Percentiles rank a stretch among this genome's conserved stretches.
Evolutionary conservation across 139 green algal species (phyloP).

Genomic region (Haematococcus lacustris): DNA sequence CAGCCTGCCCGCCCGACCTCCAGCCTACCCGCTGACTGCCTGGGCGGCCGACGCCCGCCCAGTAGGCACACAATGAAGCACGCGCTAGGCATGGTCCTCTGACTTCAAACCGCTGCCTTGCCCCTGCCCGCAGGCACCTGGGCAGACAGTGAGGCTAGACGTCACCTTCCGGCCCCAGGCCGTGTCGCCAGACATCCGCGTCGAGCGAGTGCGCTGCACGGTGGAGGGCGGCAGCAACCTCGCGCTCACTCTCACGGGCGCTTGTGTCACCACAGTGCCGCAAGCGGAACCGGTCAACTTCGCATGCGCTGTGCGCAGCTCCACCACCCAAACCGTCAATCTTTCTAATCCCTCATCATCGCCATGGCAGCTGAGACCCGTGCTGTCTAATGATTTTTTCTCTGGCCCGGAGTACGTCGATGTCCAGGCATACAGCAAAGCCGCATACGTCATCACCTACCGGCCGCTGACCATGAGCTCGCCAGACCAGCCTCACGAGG

Average conservation of each 20-base stretch:
- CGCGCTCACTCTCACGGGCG: constrained; percentile 63
- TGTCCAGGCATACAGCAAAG: constrained; percentile 36
- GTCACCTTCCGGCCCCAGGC: constrained; percentile 67
- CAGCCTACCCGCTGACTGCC: too few species aligned
- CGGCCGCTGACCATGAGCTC: constrained; percentile 52
- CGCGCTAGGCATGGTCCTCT: too few species aligned
- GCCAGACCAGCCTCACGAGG: constrained; percentile 42
- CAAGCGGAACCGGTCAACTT: constrained; percentile 41
- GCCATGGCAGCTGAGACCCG: constrained; percentile 59
- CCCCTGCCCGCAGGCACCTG: too few species aligned
- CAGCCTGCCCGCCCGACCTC: too few species aligned
- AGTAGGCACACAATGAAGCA: too few species aligned
- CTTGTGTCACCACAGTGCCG: constrained; percentile 1
- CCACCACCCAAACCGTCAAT: constrained; percentile 34
- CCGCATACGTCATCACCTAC: constrained; percentile 60
- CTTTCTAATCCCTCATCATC: constrained; percentile 46
- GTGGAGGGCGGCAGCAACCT: constrained; percentile 16
- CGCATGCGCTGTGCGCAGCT: constrained; percentile 42
- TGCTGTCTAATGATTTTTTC: constrained; percentile 58
- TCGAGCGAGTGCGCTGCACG: constrained; percentile 39
- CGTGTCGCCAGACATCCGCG: constrained; percentile 49
- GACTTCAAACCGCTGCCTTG: too few species aligned
- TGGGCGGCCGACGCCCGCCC: too few species aligned
- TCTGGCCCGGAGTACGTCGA: constrained; percentile 46
- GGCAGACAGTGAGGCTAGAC: constrained; percentile 67